These are phyloP conservation scores for Spatholobus suberectus DNA, from an alignment of 306 rosid genomes.

Conservation along the genomic window DNA sequence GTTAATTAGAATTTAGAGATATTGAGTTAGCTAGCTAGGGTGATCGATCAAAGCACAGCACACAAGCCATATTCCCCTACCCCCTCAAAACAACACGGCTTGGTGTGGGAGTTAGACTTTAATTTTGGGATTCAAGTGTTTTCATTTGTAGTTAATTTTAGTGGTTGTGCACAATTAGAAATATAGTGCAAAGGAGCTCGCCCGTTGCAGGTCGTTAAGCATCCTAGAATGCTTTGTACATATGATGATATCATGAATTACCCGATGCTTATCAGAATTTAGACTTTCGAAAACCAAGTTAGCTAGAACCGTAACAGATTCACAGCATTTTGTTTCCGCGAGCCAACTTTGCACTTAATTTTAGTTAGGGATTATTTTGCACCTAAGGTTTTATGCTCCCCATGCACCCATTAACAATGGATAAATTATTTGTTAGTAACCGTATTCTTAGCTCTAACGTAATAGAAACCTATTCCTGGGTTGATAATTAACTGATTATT, in stretches of 20 bases:
- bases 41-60: neutral
- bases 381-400: neutral
- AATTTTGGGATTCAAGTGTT: neutral
- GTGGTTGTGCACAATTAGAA: neutral
- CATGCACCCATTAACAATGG: neutral
- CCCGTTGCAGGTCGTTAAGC: neutral
- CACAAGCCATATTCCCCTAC: neutral
- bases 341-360: neutral
- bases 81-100: neutral
- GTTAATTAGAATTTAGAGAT: constrained; percentile 20
- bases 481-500: neutral
- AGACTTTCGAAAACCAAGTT: neutral
- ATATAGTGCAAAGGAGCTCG: neutral
- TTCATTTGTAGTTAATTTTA: neutral
- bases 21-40: constrained; percentile 12
- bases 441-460: neutral
- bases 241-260: neutral
- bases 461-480: neutral
- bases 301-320: neutral
- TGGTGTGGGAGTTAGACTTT: constrained; percentile 16
- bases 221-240: neutral
- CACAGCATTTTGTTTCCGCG: neutral
- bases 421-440: neutral
- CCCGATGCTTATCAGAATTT: neutral
- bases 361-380: neutral